Evolutionary conservation across 441 rosid species (phyloP).

Genomic region (Croton setiger): DNA sequence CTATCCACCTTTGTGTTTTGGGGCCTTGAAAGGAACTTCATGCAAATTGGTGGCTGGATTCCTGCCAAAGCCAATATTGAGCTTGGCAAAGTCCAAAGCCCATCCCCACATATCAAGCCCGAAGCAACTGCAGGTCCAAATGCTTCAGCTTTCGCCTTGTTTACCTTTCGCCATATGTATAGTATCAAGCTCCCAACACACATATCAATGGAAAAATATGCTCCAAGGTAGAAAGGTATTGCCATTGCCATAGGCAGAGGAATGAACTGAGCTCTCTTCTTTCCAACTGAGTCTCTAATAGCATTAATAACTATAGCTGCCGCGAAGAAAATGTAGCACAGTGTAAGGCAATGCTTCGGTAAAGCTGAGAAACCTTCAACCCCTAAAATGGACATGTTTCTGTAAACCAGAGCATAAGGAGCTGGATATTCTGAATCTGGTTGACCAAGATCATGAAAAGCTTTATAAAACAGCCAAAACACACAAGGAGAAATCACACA

Average conservation of each 20-base stretch:
- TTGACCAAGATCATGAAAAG: constrained; percentile 57
- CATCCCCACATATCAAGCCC: constrained; percentile 90
- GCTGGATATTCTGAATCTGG: constrained; percentile 56
- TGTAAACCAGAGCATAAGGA: constrained; percentile 54
- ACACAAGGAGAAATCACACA: constrained; percentile 84
- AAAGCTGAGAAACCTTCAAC: constrained; percentile 69
- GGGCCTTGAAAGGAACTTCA: constrained; percentile 71
- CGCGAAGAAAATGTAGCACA: constrained; percentile 62
- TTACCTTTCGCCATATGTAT: constrained; percentile 61
- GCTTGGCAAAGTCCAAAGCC: constrained; percentile 77
- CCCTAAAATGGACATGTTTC: constrained; percentile 69
- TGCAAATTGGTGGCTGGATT: constrained; percentile 77
- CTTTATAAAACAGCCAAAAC: constrained; percentile 86
- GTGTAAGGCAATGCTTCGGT: constrained; percentile 70
- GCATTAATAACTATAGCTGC: constrained; percentile 58
- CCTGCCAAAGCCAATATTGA: constrained; percentile 71
- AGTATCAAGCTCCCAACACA: constrained; percentile 74
- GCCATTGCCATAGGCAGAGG: constrained; percentile 91
- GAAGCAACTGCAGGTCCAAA: constrained; percentile 82
- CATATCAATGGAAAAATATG: constrained; percentile 84
- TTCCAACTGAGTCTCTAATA: constrained; percentile 44
- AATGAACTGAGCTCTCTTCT: constrained; percentile 45
- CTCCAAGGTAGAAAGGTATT: constrained; percentile 75
- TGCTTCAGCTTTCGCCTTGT: constrained; percentile 66
- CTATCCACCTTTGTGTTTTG: constrained; percentile 20